phyloP scores from a whole-genome alignment of 768 basidiomycete species.

The Amanita subjunquillea region DNA sequence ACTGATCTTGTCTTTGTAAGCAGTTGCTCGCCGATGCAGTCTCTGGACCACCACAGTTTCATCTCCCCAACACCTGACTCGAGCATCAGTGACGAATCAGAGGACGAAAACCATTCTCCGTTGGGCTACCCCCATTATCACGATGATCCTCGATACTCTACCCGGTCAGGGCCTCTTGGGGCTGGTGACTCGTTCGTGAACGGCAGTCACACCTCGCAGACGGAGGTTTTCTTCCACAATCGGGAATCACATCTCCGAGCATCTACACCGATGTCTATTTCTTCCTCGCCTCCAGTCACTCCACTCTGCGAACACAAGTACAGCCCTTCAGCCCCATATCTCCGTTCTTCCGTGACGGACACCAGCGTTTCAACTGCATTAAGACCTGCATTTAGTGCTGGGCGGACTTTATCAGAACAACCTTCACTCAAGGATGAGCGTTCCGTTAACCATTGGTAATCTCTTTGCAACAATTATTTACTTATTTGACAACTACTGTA shows the following conservation, averaged over 20 bases:
- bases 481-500: not conserved
- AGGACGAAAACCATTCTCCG: not conserved
- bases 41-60: not conserved
- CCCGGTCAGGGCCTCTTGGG: not conserved
- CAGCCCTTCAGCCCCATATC: slow-evolving; percentile 20
- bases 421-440: not conserved
- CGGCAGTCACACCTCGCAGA: not conserved
- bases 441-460: not conserved
- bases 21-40: not conserved
- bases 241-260: slow-evolving; percentile 8
- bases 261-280: slow-evolving; percentile 1
- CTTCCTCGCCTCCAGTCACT: slow-evolving; percentile 5
- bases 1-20: slow-evolving; percentile 10
- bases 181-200: not conserved
- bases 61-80: slow-evolving; percentile 1
- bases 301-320: slow-evolving; percentile 13
- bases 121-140: not conserved
- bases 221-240: not conserved
- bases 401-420: not conserved
- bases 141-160: not conserved
- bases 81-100: slow-evolving; percentile 4
- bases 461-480: not conserved
- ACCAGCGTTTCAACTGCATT: slow-evolving; percentile 24
- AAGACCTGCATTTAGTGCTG: slow-evolving; percentile 20
- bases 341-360: slow-evolving; percentile 17